Conservation (phyloP, 495 filamentous ascomycete genomes). For the Penicillium pulvis region DNA sequence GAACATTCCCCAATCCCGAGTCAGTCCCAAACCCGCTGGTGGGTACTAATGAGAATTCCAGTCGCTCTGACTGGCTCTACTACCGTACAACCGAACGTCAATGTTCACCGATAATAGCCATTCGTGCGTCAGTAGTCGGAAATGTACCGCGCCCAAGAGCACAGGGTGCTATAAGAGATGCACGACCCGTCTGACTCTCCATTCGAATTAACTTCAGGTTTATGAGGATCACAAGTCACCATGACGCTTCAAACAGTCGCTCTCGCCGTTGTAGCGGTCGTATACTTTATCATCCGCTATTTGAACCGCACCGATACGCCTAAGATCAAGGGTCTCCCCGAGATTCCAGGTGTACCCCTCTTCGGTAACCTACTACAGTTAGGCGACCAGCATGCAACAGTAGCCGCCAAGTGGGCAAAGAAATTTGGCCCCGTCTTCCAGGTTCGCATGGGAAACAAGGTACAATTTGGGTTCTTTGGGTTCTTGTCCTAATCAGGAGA, state of each 20-base stretch:
- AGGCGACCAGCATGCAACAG: constrained; percentile 56
- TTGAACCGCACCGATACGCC: constrained; percentile 60
- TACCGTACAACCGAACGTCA: constrained; percentile 3
- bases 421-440: constrained; percentile 70
- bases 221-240: not conserved
- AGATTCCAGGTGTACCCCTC: constrained; percentile 63
- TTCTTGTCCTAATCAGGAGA: not conserved
- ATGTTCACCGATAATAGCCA: constrained; percentile 2
- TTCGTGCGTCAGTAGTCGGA: constrained; percentile 7
- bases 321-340: constrained; percentile 64
- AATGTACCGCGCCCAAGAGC: constrained; percentile 11
- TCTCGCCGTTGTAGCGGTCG: constrained; percentile 42
- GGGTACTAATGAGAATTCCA: not conserved
- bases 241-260: constrained; percentile 50
- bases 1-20: constrained; percentile 8
- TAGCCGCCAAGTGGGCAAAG: constrained; percentile 56
- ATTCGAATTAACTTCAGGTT: not conserved
- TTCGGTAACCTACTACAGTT: constrained; percentile 66
- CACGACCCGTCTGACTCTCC: not conserved
- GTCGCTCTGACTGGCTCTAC: constrained; percentile 7
- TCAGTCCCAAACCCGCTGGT: not conserved
- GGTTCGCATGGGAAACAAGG: constrained; percentile 65
- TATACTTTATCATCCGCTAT: constrained; percentile 56
- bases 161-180: constrained; percentile 2
- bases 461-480: constrained; percentile 21